phyloP scores from a whole-genome alignment of 2,329 filamentous ascomycete species.

The Clarireedia homoeocarpa region DNA sequence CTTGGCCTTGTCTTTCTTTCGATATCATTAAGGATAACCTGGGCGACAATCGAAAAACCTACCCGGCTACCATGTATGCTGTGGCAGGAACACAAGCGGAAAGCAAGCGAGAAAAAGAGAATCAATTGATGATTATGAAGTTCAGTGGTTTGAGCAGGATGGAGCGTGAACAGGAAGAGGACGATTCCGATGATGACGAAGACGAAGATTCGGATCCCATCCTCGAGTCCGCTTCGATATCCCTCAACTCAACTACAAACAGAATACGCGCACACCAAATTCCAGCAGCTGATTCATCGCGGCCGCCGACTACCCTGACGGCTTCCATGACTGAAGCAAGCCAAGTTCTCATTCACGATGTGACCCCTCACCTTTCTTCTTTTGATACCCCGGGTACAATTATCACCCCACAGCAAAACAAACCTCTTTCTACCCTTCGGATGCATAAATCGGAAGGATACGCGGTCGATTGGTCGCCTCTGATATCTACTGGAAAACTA shows the following conservation, averaged over 20 bases:
- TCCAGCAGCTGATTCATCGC: constrained; percentile 60
- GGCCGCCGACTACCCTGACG: constrained; percentile 72
- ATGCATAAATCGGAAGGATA: constrained; percentile 94
- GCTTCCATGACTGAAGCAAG: constrained; percentile 89
- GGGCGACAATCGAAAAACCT: constrained; percentile 84
- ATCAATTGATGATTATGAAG: constrained; percentile 93
- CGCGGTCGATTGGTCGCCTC: constrained; percentile 90
- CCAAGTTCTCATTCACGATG: constrained; percentile 86
- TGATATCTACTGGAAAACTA: constrained; percentile 73
- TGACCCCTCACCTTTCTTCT: constrained; percentile 78
- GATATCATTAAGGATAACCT: constrained; percentile 82
- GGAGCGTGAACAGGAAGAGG: constrained; percentile 60
- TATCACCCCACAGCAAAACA: constrained; percentile 76
- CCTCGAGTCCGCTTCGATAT: constrained; percentile 85
- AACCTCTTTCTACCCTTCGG: constrained; percentile 77
- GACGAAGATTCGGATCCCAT: constrained; percentile 77
- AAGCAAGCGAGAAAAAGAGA: constrained; percentile 65
- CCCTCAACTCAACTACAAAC: constrained; percentile 82
- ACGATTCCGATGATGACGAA: constrained; percentile 63
- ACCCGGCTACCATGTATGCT: constrained; percentile 90
- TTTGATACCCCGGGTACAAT: constrained; percentile 84
- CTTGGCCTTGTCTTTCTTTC: constrained; percentile 96
- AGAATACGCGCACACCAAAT: constrained; percentile 83
- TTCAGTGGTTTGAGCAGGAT: constrained; percentile 86
- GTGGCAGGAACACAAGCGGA: constrained; percentile 94